Evolutionary conservation across 306 rosid species (phyloP), one percentile per base, ranked within the genome.

Genomic region (Echinosophora koreensis): DNA sequence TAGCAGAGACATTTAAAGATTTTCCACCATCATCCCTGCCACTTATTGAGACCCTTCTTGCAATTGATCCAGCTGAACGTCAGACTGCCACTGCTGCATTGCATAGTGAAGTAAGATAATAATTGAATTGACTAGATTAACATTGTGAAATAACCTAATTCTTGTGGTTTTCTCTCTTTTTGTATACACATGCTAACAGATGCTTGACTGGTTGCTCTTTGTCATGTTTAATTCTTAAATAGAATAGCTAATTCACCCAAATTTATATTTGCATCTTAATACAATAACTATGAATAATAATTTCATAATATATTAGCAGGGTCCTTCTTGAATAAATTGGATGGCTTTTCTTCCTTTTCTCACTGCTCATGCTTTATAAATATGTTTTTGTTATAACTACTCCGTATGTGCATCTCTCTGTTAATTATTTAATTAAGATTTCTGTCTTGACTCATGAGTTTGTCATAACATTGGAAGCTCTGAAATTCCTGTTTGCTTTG

Each of bases 71-170:
- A 9, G 88, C 77, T 67, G 88, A 81, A 46, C 88, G 88, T 28
- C 62, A 71, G 35, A 84, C 88, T 16, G 85, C 88, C 63, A 82
- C 88, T 46, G 73, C 83, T 54, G 88, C 88, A 17, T 77, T 84
- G 75, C 84, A 77, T 35, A 81, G 85, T 73, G 88, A 84, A 59
- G 88, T 84, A 85, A 92, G 97, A 83, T 84, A 81, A 74, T 42
- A 77, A 50, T 52, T 46, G 77, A 70, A 71, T 51, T 35, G 41
- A 51, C 49, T 47, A 46, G 5, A 52, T 83, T 70, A 66, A 49
- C 65, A 15, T 73, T 73, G 52, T 34, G 3, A 55, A 59, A 39
- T 77, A 55, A 16, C 57, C 42, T 56, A 9, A 59, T 57, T 69
- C 44, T 59, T 64, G 59, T 57, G 49, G 0, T 61, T 55, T 5